phyloP scores from a whole-genome alignment of 768 basidiomycete genomes.

The Amanita phalloides region DNA sequence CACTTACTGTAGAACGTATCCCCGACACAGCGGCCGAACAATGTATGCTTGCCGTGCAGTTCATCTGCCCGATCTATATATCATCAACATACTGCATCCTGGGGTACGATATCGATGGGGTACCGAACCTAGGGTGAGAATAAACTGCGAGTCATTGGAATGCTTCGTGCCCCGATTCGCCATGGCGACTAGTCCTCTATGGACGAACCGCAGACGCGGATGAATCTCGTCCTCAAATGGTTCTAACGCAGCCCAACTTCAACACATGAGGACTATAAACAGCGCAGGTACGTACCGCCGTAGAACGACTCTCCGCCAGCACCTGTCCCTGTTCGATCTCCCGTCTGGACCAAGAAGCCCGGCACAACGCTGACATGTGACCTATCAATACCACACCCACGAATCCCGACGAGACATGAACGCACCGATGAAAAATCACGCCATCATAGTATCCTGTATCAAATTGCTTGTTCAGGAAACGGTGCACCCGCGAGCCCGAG shows the following conservation, averaged over 20 bases:
- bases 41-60: slow-evolving; percentile 86
- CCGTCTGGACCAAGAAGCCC: slow-evolving; percentile 89
- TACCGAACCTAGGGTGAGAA: slow-evolving; percentile 75
- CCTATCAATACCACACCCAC: neutral
- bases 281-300: slow-evolving; percentile 43
- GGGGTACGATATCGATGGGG: neutral
- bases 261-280: neutral
- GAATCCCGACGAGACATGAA: neutral
- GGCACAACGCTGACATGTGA: slow-evolving; percentile 58
- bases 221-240: slow-evolving; percentile 94
- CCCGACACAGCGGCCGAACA: slow-evolving; percentile 85
- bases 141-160: slow-evolving; percentile 91
- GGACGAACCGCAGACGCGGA: slow-evolving; percentile 77
- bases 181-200: slow-evolving; percentile 91
- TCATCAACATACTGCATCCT: neutral
- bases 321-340: slow-evolving; percentile 87
- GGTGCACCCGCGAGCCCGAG: slow-evolving; percentile 8
- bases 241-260: slow-evolving; percentile 31
- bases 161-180: slow-evolving; percentile 84
- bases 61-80: slow-evolving; percentile 77
- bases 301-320: slow-evolving; percentile 92
- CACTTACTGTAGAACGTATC: slow-evolving; percentile 82
- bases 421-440: slow-evolving; percentile 85
- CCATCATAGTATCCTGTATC: slow-evolving; percentile 90
- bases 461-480: slow-evolving; percentile 4